Evolutionary conservation across 1,284 basidiomycete species (phyloP).

Genomic region (Calocybe gambosa): DNA sequence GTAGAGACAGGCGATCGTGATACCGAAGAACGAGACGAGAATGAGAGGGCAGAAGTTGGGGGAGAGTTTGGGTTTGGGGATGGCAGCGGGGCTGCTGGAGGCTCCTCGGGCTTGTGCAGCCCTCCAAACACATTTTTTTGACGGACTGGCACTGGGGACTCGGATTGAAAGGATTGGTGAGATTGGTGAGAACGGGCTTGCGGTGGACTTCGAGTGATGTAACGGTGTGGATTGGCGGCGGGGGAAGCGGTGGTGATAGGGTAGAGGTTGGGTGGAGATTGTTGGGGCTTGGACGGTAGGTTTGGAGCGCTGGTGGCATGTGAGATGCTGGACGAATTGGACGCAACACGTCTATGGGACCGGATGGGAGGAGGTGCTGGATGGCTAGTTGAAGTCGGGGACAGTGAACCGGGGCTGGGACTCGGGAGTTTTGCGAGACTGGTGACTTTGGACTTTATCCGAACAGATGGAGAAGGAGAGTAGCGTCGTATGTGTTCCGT

Average conservation of each 20-base stretch:
- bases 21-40: conserved; percentile 62
- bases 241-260: conserved; percentile 51
- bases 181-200: conserved; percentile 23
- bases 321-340: conserved; percentile 34
- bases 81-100: conserved; percentile 26
- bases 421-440: conserved; percentile 37
- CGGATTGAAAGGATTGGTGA: conserved; percentile 30
- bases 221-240: conserved; percentile 55
- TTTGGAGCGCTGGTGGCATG: conserved; percentile 17
- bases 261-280: conserved; percentile 33
- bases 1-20: conserved; percentile 41
- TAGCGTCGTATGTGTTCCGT: conserved; percentile 13
- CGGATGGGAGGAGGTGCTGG: conserved; percentile 29
- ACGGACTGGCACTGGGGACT: background rate
- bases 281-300: conserved; percentile 11
- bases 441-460: conserved; percentile 55
- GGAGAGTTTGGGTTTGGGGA: conserved; percentile 58
- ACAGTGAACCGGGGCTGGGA: conserved; percentile 20
- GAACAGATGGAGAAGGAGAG: conserved; percentile 25
- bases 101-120: background rate
- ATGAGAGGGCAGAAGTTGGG: conserved; percentile 60
- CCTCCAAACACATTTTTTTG: background rate
- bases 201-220: conserved; percentile 30
- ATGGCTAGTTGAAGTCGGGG: conserved; percentile 21
- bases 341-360: conserved; percentile 35